A percentile compares a stretch with the other conserved stretches of the same genome.
These are phyloP conservation scores for Grosmannia serpens DNA, from an alignment of 2,329 filamentous ascomycete species.

Conservation along the genomic window DNA sequence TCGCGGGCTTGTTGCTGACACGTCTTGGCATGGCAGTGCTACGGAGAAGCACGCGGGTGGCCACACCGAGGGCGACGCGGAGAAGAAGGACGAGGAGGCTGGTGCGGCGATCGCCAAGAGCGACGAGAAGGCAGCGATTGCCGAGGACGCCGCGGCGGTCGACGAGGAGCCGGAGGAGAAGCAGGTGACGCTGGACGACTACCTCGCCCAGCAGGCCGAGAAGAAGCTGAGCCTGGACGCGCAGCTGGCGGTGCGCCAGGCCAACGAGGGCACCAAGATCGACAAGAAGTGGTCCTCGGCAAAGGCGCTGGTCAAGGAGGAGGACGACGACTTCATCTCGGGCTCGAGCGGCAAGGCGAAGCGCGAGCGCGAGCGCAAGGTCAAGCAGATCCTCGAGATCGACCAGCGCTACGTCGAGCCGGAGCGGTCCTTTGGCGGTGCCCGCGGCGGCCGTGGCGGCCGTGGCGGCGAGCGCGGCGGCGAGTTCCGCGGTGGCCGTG, in stretches of 20 bases:
- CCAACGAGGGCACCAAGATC: slow-evolving; percentile 81
- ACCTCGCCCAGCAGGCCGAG: slow-evolving; percentile 60
- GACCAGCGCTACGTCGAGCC: slow-evolving; percentile 73
- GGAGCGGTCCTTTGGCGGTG: slow-evolving; percentile 43
- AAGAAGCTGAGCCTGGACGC: slow-evolving; percentile 65
- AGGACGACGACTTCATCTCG: slow-evolving; percentile 67
- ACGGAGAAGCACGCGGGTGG: slow-evolving; percentile 88
- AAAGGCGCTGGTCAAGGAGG: slow-evolving; percentile 57
- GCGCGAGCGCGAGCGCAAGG: slow-evolving; percentile 82
- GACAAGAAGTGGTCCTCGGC: slow-evolving; percentile 91
- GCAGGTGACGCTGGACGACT: slow-evolving; percentile 80
- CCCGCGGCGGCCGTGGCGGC: slow-evolving; percentile 28
- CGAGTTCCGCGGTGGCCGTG: slow-evolving; percentile 23
- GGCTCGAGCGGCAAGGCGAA: slow-evolving; percentile 63
- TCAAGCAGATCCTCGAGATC: slow-evolving; percentile 81
- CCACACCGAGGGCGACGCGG: slow-evolving; percentile 65
- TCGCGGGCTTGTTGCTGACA: slow-evolving; percentile 11
- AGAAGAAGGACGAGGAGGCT: slow-evolving; percentile 83
- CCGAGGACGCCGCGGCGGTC: slow-evolving; percentile 53
- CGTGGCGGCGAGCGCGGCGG: slow-evolving; percentile 25
- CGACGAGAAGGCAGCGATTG: slow-evolving; percentile 72
- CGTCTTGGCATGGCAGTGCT: slow-evolving; percentile 37
- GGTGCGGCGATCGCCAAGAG: slow-evolving; percentile 79
- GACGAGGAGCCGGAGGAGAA: slow-evolving; percentile 65
- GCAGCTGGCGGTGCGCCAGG: slow-evolving; percentile 62